These are phyloP conservation scores for Purshia tridentata DNA, from an alignment of 306 rosid genomes.

Conservation along the genomic window DNA sequence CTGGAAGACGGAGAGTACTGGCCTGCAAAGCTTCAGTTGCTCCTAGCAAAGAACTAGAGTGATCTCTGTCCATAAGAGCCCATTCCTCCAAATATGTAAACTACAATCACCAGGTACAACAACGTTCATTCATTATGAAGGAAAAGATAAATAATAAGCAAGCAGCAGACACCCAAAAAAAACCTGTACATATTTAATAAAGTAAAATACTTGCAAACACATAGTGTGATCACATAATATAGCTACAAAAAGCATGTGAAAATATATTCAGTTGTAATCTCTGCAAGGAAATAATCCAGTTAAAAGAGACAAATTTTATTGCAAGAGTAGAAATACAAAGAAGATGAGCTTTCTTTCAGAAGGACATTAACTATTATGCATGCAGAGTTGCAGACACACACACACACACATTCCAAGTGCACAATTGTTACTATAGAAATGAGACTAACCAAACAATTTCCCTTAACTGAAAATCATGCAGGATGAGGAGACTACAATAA, in stretches of 20 bases:
- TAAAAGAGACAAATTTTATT: neutral
- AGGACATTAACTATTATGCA: neutral
- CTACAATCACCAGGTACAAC: conserved; percentile 49
- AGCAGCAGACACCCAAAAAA: neutral
- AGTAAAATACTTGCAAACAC: neutral
- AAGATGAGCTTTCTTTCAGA: neutral
- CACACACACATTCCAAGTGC: neutral
- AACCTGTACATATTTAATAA: neutral
- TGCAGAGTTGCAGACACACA: neutral
- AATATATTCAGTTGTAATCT: neutral
- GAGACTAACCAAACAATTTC: no score
- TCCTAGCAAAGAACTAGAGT: conserved; percentile 87
- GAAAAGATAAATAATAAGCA: neutral
- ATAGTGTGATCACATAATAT: neutral
- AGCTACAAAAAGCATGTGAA: neutral
- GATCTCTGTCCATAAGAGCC: conserved; percentile 90
- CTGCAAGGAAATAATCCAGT: neutral
- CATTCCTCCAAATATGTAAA: conserved; percentile 86
- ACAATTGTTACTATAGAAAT: no score
- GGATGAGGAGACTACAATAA: no score
- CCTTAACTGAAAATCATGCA: no score
- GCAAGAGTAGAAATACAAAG: neutral
- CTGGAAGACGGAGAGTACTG: conserved; percentile 96
- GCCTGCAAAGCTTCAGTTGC: conserved; percentile 98
- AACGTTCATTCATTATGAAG: conserved; percentile 29